Base-by-base conservation (phyloP, 768 basidiomycete species). In the Collybia nuda region DNA sequence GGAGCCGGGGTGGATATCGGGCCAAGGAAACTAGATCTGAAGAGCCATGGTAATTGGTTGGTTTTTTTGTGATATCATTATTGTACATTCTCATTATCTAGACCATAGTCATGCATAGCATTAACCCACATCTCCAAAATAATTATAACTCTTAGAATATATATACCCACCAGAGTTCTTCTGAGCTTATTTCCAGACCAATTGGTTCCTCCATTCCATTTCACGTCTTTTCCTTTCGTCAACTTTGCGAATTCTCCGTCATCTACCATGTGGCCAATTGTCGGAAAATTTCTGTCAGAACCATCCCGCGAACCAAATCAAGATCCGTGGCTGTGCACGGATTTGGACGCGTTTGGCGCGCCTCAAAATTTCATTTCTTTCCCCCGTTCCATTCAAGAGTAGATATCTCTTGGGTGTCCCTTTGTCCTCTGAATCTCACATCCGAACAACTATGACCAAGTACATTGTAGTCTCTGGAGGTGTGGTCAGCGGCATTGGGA, bases 401-500 rank as follows among this genome's bases (percentile, higher is more conserved):
- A 32, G 14, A 32, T 40, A 23, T 21, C 29, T 46, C 41, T 40
- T 50, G 36, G 11, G 40, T 46, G 24, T 32, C 48, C 44, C 47
- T 43, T 40, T 40, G 22, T 42, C 14, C 55, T 32, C 23, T 39
- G 21, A 24, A 23, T 38, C 14, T 14, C 14, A 24, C 22, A 38
- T 48, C 46, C 43, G 19, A 45, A 48, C 54, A 51, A 50, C 57
- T 47, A 94, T 94, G 90, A 93, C 90, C 53, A 98, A 98, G 75
- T 98, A 92, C 74, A 98, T 98, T 63, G 62, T 98, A 56, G 92
- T 99, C 24, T 93, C 90, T 35, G 96, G 96, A 52, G 96, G 96
- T 70, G 96, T 99, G 51, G 90, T 99, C 66, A 96, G 93, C 62
- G 96, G 96, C 48, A 99, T 99, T 62, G 96, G 96, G 56, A 99